A percentile compares a stretch with the other conserved stretches of the same genome.
Conservation (phyloP, 1,284 basidiomycete species). For the Xanthoconium separans region DNA sequence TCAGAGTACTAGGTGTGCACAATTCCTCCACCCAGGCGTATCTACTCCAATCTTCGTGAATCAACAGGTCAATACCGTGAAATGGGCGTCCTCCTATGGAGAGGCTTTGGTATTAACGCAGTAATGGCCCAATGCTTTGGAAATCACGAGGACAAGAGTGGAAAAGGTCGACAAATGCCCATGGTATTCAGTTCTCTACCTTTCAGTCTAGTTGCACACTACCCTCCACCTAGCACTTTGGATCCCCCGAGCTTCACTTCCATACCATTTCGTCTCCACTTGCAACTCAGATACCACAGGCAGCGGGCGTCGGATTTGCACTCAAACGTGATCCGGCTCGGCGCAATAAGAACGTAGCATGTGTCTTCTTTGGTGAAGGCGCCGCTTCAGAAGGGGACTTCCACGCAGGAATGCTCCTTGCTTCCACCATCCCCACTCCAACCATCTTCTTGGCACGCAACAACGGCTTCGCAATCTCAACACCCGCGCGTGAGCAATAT, state of each 20-base stretch:
- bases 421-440: constrained; percentile 73
- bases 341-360: constrained; percentile 75
- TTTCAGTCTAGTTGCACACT: constrained; percentile 1
- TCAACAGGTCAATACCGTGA: constrained; percentile 80
- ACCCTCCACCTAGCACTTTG: constrained; percentile 67
- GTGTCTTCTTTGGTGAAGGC: constrained; percentile 88
- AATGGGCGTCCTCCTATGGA: constrained; percentile 87
- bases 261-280: constrained; percentile 93
- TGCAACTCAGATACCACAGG: constrained; percentile 96
- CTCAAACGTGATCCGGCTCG: constrained; percentile 78
- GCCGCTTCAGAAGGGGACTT: constrained; percentile 81
- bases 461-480: constrained; percentile 94
- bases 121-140: constrained; percentile 91
- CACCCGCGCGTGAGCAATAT: constrained; percentile 87
- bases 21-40: neutral
- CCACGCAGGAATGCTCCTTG: constrained; percentile 75
- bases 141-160: constrained; percentile 75
- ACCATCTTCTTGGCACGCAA: constrained; percentile 78
- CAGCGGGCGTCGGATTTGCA: constrained; percentile 90
- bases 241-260: constrained; percentile 82
- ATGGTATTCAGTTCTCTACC: constrained; percentile 48
- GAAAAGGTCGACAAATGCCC: constrained; percentile 90
- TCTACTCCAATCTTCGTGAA: neutral
- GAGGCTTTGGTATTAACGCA: constrained; percentile 72
- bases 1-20: constrained; percentile 58